Conservation (phyloP, 202 grass and related monocot species). For the Hordeum pubiflorum region DNA sequence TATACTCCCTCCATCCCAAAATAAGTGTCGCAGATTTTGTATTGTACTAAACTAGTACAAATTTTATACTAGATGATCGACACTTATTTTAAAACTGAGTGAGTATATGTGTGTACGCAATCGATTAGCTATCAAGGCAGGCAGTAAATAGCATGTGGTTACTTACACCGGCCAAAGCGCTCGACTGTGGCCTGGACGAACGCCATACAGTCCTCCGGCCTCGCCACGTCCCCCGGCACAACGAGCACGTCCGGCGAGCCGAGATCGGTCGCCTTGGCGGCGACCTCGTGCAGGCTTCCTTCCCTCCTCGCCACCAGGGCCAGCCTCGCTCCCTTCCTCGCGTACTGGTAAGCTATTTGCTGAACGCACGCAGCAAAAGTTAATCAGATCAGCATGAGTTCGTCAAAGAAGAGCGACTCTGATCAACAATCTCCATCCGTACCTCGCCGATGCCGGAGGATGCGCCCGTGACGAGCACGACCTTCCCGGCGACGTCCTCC, state of each 20-base stretch:
- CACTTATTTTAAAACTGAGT: too few species aligned
- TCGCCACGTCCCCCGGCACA: constrained; percentile 41
- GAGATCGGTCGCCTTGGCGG: not conserved
- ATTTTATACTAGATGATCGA: too few species aligned
- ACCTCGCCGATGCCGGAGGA: constrained; percentile 72
- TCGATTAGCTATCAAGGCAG: not conserved
- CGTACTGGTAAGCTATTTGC: constrained; percentile 78
- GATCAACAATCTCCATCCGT: not conserved
- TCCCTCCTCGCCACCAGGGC: constrained; percentile 50
- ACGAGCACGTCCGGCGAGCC: constrained; percentile 58
- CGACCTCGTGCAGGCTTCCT: constrained; percentile 43
- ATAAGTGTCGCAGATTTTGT: too few species aligned
- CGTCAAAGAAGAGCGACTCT: not conserved
- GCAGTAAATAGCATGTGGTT: not conserved
- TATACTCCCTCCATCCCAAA: too few species aligned
- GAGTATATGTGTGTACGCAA: not conserved
- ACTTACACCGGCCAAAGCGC: constrained; percentile 44
- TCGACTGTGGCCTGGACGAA: constrained; percentile 41
- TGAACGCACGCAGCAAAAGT: not conserved
- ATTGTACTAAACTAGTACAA: too few species aligned
- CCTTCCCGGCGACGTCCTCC: constrained; percentile 50
- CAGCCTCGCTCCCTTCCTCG: constrained; percentile 48
- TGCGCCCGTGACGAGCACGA: constrained; percentile 50
- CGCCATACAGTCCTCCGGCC: constrained; percentile 35
- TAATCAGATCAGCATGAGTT: not conserved